These are phyloP conservation scores for Quercus mongolica DNA, from an alignment of 306 rosid species.

Conservation along the genomic window DNA sequence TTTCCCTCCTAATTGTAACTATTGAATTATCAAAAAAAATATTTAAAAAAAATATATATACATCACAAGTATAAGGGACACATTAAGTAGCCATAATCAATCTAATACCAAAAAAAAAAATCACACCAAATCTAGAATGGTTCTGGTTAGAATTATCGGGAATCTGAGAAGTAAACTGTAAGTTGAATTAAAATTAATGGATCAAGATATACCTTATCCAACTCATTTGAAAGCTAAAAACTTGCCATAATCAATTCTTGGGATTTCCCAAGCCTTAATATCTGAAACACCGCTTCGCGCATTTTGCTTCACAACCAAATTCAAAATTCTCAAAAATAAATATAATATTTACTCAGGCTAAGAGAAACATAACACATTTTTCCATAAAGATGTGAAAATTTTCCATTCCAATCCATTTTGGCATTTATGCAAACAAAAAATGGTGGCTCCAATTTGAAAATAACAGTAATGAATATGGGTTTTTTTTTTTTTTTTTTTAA, in stretches of 20 bases:
- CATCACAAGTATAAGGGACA: neutral
- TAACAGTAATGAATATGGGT: too few species aligned
- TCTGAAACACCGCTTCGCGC: constrained; percentile 32
- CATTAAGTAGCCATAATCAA: constrained; percentile 1
- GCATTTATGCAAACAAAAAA: neutral
- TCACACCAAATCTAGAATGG: neutral
- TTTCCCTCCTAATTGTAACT: too few species aligned
- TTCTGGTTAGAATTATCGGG: constrained; percentile 12
- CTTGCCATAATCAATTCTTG: constrained; percentile 45
- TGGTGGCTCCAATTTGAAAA: neutral
- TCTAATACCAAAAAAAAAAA: constrained; percentile 34
- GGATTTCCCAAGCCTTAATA: constrained; percentile 39
- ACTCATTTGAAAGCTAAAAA: constrained; percentile 54
- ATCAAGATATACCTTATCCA: constrained; percentile 50
- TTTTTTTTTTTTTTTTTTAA: too few species aligned
- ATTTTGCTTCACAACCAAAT: constrained; percentile 36
- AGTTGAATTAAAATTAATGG: neutral
- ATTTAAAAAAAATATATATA: too few species aligned
- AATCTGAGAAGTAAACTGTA: neutral
- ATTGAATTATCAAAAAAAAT: too few species aligned
- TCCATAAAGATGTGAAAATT: neutral
- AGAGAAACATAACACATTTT: neutral
- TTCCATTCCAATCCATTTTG: neutral
- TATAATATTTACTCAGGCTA: neutral
- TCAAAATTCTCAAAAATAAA: neutral